Base-by-base conservation (phyloP, 106 monocot species). In the Vanilla planifolia region DNA sequence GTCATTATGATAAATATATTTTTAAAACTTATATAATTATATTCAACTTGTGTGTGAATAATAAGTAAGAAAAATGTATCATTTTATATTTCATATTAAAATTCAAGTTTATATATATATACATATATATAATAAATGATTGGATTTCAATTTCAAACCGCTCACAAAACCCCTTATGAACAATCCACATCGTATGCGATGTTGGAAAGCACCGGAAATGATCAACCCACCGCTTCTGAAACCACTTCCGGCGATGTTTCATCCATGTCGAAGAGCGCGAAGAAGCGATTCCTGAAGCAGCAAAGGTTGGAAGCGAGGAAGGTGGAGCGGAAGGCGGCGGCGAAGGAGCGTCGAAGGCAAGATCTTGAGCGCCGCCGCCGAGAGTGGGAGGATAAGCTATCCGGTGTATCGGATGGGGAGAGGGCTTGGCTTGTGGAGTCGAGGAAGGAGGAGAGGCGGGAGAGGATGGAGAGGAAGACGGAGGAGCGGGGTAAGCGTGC, bases 321-420 rank as follows among this genome's bases (percentile, higher is more conserved):
- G 70, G 75, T 80, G 8, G 73, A 79, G 66, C 44, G 83, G 45
- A 94, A 80, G 71, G 77, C 81, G 32, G 77, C 75, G 46, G 93
- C 89, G 56, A 94, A 89, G 80, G 85, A 89, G 77, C 71, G 80
- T 52, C 65, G 67, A 65, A 69, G 67, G 72, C 64, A 35, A 17
- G 75, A 89, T 33, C 35, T 75, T 45, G 89, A 94, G 77, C 46
- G 80, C 39, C 76, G 80, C 53, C 70, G 89, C 39, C 66, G 75
- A 1, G 85, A 93, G 37, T 93, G 93, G 93, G 82, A 82, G 4
- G 89, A 82, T 72, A 77, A 77, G 63, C 77, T 93, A 27, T 68
- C 80, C 2, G 55, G 48, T 24, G 84, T 69, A 15, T 37, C 87
- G 61, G 81, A 85, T 58, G 93, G 75, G 79, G 93, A 85, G 69